These are phyloP conservation scores for Hypoxylon sp. DNA, from an alignment of 2,329 filamentous ascomycete species.

Conservation along the genomic window DNA sequence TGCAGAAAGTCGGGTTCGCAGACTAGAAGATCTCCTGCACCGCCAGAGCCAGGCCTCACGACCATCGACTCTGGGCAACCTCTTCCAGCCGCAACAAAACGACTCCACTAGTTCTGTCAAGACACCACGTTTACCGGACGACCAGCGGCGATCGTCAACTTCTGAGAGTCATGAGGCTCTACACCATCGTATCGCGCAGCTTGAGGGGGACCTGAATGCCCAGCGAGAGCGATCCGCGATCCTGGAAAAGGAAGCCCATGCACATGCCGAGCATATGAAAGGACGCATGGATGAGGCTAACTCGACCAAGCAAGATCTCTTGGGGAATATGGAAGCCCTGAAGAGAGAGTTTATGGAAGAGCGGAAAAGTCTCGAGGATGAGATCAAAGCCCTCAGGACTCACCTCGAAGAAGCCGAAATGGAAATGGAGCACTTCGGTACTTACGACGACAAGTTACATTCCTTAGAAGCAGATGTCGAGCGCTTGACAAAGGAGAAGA, in stretches of 20 bases:
- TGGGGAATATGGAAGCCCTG: conserved; percentile 93
- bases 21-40: conserved; percentile 92
- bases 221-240: conserved; percentile 76
- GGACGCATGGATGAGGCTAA: conserved; percentile 85
- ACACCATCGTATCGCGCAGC: conserved; percentile 64
- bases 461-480: conserved; percentile 78
- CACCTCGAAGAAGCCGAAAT: conserved; percentile 91
- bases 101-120: conserved; percentile 63
- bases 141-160: conserved; percentile 57
- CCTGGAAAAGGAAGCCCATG: conserved; percentile 77
- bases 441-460: conserved; percentile 75
- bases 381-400: conserved; percentile 80
- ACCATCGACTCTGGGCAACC: conserved; percentile 61
- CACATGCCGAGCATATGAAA: conserved; percentile 68
- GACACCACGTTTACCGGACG: conserved; percentile 56
- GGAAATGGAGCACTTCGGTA: conserved; percentile 84
- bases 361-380: conserved; percentile 82
- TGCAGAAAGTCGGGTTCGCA: conserved; percentile 89
- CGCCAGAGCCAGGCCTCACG: conserved; percentile 75
- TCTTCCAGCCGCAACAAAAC: conserved; percentile 65
- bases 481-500: conserved; percentile 66
- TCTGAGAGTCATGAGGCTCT: conserved; percentile 61
- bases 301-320: conserved; percentile 91
- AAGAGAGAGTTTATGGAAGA: conserved; percentile 90
- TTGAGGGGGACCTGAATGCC: conserved; percentile 82